Conservation (phyloP, 257 asterid genomes). For the Cordia subcordata region DNA sequence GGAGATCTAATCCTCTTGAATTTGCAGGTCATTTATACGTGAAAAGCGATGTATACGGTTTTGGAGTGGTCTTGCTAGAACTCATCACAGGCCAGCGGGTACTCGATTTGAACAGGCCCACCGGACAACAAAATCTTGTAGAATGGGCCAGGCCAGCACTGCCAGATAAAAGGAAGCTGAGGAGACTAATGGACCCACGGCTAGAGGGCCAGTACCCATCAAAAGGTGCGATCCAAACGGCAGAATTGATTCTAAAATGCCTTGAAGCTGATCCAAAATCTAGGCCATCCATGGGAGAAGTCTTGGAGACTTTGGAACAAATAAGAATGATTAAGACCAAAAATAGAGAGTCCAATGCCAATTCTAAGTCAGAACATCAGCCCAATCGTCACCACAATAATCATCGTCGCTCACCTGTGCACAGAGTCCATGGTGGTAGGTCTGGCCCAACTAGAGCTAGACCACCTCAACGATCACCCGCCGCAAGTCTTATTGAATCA, state of each 20-base stretch:
- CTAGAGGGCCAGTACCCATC: constrained; percentile 56
- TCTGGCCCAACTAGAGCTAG: not conserved
- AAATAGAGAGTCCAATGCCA: constrained; percentile 20
- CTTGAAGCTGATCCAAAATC: constrained; percentile 61
- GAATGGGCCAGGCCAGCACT: constrained; percentile 82
- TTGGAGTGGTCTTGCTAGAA: constrained; percentile 75
- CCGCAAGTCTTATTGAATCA: not conserved
- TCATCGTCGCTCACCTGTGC: not conserved
- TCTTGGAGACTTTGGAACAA: constrained; percentile 35
- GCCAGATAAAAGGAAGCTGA: constrained; percentile 48
- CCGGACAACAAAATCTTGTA: constrained; percentile 41
- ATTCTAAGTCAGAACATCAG: not conserved
- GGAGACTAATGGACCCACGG: constrained; percentile 60
- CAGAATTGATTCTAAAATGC: constrained; percentile 44
- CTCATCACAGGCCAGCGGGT: constrained; percentile 62
- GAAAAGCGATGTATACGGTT: constrained; percentile 82
- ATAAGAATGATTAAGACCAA: constrained; percentile 26
- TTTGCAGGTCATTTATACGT: constrained; percentile 75
- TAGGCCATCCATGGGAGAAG: constrained; percentile 61
- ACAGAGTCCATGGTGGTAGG: not conserved
- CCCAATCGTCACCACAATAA: not conserved
- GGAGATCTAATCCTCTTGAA: not conserved
- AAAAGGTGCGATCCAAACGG: constrained; percentile 33
- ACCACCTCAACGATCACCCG: not conserved
- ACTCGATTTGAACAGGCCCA: constrained; percentile 57